phyloP scores from a whole-genome alignment of 768 basidiomycete species.

The Lactarius sanguifluus region DNA sequence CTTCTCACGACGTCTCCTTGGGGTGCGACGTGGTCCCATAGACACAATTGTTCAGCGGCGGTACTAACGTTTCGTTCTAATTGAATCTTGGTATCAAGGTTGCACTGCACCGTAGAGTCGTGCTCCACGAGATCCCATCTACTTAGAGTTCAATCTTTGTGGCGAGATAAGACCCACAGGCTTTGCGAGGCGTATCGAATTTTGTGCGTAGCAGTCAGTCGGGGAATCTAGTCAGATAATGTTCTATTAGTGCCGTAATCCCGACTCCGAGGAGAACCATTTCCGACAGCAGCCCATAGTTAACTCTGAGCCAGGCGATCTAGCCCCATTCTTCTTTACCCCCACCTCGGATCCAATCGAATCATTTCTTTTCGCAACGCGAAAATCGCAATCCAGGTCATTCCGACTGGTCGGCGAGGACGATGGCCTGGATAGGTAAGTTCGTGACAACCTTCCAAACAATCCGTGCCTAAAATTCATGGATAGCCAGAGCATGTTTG shows the following conservation, averaged over 20 bases:
- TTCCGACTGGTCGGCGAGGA: constrained; percentile 10
- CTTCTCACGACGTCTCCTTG: background rate
- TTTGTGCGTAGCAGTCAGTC: background rate
- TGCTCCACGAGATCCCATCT: constrained; percentile 12
- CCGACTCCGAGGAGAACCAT: constrained; percentile 25
- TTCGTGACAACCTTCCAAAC: constrained; percentile 24
- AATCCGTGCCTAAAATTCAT: constrained; percentile 29
- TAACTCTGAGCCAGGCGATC: constrained; percentile 18
- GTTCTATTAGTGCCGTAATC: constrained; percentile 16
- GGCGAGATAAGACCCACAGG: constrained; percentile 23
- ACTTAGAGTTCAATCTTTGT: constrained; percentile 16
- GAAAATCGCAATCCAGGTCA: constrained; percentile 18
- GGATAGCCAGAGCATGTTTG: constrained; percentile 25
- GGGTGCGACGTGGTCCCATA: background rate
- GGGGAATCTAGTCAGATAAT: constrained; percentile 10
- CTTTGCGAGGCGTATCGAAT: constrained; percentile 10
- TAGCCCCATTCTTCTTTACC: constrained; percentile 24
- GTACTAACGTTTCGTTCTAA: background rate
- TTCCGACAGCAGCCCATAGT: constrained; percentile 12
- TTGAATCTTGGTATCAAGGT: background rate
- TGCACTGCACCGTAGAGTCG: background rate
- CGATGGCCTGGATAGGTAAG: constrained; percentile 27
- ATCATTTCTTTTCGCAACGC: constrained; percentile 10
- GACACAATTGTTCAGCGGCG: background rate
- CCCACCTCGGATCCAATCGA: constrained; percentile 12